Evolutionary conservation across 768 basidiomycete species (phyloP), one percentile per base, ranked within the genome.

Genomic region (Mycena kentingensis): DNA sequence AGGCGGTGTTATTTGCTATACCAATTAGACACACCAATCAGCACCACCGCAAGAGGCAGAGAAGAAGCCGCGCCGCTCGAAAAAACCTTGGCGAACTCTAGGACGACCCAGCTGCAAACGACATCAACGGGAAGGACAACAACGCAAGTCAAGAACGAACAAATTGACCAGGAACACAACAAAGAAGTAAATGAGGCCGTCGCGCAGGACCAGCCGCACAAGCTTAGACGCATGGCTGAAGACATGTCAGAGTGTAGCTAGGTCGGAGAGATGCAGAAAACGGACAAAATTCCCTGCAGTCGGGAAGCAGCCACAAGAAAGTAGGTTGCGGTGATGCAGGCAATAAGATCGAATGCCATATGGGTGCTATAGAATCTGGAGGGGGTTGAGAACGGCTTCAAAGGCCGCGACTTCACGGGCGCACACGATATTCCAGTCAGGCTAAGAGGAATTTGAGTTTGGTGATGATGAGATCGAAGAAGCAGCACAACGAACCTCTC

Each of bases 371-470:
- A 55, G 37, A 46, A 55, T 18, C 41, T 51, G 41, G 27, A 3
- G 15, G 15, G 16, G 16, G 3, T 15, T 25, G n/a, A 42, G 21
- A 43, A 27, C 15, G 4, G 10, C 18, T 16, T 6, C 15, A 10
- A 21, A n/a, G n/a, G 29, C 15, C 5, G 31, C 5, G 8, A 18
- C n/a, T n/a, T n/a, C n/a, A 37, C 26, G 16, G 1, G 27, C n/a
- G 25, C 28, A 50, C 36, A 55, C 54, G 27, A 55, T 51, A 21
- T 51, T 47, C 54, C 54, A 55, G 45, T 55, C 45, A 13, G 54
- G 54, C 54, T 54, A 7, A 22, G 32, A 51, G 7, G n/a, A n/a
- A n/a, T n/a, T n/a, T 32, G 32, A n/a, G 11, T 10, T 21, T 31
- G n/a, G 10, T 18, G 21, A 19, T 38, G 22, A 16, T 36, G n/a